phyloP scores from a whole-genome alignment of 2,329 filamentous ascomycete genomes.

The Sarocladium kiliense region DNA sequence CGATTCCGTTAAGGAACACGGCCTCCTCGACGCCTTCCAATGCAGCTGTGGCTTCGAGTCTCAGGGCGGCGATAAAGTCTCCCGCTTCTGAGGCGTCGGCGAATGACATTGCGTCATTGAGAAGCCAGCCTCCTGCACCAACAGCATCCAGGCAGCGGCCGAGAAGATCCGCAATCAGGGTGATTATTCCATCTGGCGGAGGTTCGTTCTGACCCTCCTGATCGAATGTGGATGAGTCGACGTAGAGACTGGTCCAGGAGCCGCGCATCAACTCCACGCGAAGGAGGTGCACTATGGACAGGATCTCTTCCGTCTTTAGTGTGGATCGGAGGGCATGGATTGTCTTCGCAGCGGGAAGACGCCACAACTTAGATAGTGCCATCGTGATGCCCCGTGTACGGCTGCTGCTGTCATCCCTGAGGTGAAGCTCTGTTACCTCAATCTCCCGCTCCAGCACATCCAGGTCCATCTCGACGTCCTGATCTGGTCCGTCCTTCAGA shows the following conservation, averaged over 20 bases:
- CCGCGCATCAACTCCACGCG: constrained; percentile 69
- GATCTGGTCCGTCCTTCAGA: constrained; percentile 21
- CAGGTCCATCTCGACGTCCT: constrained; percentile 46
- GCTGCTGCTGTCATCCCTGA: constrained; percentile 58
- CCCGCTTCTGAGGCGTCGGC: constrained; percentile 50
- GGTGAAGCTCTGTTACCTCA: constrained; percentile 60
- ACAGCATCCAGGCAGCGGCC: constrained; percentile 72
- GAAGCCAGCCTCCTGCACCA: constrained; percentile 68
- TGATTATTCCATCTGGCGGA: constrained; percentile 63
- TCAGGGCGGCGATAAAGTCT: constrained; percentile 60
- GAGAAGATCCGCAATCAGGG: constrained; percentile 66
- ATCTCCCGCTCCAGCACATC: constrained; percentile 61
- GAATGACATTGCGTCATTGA: constrained; percentile 50
- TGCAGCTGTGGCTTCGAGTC: constrained; percentile 64
- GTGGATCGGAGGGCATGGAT: constrained; percentile 58
- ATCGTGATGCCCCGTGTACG: constrained; percentile 61
- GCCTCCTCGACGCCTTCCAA: constrained; percentile 69
- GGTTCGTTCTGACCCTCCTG: constrained; percentile 28
- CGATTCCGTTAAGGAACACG: constrained; percentile 56
- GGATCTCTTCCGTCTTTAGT: constrained; percentile 61
- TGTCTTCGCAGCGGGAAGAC: constrained; percentile 55
- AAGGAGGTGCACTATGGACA: constrained; percentile 67
- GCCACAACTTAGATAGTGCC: constrained; percentile 64
- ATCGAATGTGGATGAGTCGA: constrained; percentile 51
- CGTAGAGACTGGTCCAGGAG: constrained; percentile 69